Conservation (phyloP, 31 red algal species). For the Asparagopsis taxiformis region DNA sequence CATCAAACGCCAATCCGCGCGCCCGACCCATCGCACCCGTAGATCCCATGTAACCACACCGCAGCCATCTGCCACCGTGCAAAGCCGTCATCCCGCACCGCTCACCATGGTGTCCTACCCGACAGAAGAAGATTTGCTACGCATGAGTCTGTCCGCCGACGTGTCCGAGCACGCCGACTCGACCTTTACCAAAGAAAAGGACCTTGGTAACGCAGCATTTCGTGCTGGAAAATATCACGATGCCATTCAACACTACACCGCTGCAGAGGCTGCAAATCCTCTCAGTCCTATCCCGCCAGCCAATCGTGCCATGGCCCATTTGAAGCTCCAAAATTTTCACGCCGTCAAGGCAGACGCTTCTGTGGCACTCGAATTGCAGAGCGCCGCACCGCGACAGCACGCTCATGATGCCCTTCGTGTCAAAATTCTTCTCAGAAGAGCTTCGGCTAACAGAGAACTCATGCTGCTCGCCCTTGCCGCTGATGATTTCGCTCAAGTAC, state of each 20-base stretch:
- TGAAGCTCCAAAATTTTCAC: conserved; percentile 30
- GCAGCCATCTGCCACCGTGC: not conserved
- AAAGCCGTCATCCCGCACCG: not conserved
- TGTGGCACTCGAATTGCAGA: conserved; percentile 32
- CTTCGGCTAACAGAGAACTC: conserved; percentile 28
- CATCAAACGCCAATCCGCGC: no score
- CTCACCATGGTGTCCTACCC: not conserved
- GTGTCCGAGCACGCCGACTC: not conserved
- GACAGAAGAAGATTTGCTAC: conserved; percentile 5
- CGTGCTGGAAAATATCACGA: conserved; percentile 14
- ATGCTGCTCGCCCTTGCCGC: conserved; percentile 39
- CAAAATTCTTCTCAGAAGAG: conserved; percentile 29
- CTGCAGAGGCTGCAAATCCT: conserved; percentile 31
- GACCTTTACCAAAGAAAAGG: conserved; percentile 27
- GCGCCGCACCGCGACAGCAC: conserved; percentile 10
- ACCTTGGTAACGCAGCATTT: conserved; percentile 28
- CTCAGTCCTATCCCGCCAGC: conserved; percentile 48
- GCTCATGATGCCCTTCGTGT: conserved; percentile 4
- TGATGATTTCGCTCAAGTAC: conserved; percentile 26
- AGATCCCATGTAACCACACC: no score
- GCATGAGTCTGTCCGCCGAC: not conserved
- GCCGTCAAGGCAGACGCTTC: conserved; percentile 27
- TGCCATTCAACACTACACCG: conserved; percentile 32
- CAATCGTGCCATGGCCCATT: conserved; percentile 43
- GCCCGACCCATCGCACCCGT: no score